phyloP scores from a whole-genome alignment of 192 early-diverging fungal genomes.

The Umbelopsis vinacea region DNA sequence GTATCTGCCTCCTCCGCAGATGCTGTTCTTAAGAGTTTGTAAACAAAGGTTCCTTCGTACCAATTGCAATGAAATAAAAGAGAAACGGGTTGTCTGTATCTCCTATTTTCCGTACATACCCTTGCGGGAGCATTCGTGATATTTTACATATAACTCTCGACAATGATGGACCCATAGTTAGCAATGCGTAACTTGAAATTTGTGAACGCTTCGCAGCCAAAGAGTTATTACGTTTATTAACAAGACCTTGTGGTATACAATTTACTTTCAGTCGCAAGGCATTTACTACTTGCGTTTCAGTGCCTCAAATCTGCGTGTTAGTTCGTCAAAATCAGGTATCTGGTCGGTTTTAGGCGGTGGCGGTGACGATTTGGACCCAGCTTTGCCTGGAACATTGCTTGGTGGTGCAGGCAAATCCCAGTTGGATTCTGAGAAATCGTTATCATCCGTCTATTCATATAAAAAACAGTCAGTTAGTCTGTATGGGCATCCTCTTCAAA shows the following conservation, averaged over 20 bases:
- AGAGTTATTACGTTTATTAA: not conserved
- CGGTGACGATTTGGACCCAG: not conserved
- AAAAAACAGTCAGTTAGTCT: constrained; percentile 13
- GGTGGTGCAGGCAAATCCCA: constrained; percentile 22
- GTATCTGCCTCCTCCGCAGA: constrained; percentile 24
- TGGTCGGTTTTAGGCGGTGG: not conserved
- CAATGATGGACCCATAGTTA: not conserved
- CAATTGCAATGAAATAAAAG: too few species aligned
- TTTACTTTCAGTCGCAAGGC: too few species aligned
- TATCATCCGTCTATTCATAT: not conserved
- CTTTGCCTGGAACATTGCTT: constrained; percentile 12
- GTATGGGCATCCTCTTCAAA: not conserved
- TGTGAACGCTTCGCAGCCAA: not conserved
- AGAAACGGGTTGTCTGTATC: too few species aligned
- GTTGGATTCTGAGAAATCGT: not conserved
- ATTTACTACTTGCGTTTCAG: constrained; percentile 15
- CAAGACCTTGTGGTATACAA: not conserved
- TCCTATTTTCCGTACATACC: too few species aligned
- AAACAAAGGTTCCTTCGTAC: not conserved
- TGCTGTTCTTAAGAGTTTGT: constrained; percentile 27
- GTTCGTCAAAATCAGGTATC: constrained; percentile 37
- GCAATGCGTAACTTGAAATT: not conserved
- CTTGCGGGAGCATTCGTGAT: too few species aligned
- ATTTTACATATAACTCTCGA: too few species aligned
- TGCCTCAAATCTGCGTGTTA: constrained; percentile 15